Percentiles rank a stretch among this genome's conserved stretches.
Conservation (phyloP, 1,284 basidiomycete genomes). For the Apiotrichum domesticum region DNA sequence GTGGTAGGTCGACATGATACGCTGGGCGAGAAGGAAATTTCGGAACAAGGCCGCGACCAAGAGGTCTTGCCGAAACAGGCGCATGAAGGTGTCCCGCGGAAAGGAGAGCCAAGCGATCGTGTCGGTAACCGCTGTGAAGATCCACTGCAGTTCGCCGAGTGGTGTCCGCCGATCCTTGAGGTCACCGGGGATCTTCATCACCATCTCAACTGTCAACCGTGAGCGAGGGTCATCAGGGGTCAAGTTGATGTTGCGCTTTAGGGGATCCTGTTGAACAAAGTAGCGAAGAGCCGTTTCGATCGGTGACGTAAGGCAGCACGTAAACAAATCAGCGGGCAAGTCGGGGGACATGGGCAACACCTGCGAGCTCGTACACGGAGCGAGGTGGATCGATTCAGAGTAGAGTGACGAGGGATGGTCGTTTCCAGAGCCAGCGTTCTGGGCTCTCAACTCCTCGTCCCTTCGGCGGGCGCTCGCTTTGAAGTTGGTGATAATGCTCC, state of each 20-base stretch:
- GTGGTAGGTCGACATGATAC: constrained; percentile 97
- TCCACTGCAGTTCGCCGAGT: constrained; percentile 97
- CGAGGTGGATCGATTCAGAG: constrained; percentile 88
- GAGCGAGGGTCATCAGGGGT: constrained; percentile 47
- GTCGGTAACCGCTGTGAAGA: constrained; percentile 97
- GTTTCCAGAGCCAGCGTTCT: constrained; percentile 34
- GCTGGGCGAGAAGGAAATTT: constrained; percentile 92
- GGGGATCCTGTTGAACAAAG: constrained; percentile 84
- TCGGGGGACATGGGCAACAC: constrained; percentile 92
- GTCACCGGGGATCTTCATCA: constrained; percentile 92
- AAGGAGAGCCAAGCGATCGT: constrained; percentile 99
- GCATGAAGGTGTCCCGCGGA: constrained; percentile 85
- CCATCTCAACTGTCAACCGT: constrained; percentile 75
- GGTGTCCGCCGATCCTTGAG: constrained; percentile 94
- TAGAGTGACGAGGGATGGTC: constrained; percentile 61
- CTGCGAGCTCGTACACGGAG: constrained; percentile 87
- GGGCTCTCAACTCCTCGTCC: constrained; percentile 60
- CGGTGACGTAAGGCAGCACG: constrained; percentile 93
- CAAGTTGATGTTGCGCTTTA: constrained; percentile 58
- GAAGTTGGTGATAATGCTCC: constrained; percentile 87
- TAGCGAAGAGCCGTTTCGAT: constrained; percentile 96
- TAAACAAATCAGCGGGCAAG: constrained; percentile 94
- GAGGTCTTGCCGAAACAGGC: constrained; percentile 90
- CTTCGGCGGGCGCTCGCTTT: constrained; percentile 77
- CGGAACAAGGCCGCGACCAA: constrained; percentile 94